Base-by-base conservation (phyloP, 345 rosid genomes). In the Eucalyptus urophylla region DNA sequence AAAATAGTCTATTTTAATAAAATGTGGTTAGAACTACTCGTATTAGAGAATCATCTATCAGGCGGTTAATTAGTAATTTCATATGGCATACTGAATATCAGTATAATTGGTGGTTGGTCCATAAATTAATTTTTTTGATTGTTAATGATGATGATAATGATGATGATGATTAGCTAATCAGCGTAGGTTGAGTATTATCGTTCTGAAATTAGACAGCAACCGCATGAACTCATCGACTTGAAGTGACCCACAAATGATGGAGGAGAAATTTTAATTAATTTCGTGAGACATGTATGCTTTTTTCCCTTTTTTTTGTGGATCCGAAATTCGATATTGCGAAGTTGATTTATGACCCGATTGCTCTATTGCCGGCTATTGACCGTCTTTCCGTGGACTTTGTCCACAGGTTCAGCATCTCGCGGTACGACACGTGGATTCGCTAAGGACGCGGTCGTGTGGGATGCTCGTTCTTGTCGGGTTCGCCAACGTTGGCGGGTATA, bases 251-350 rank as follows among this genome's bases (percentile, higher is more conserved):
- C 81, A 40, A 7, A 27, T n/a, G 37, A 65, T n/a, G 19, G 11
- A 3, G 19, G 14, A 65, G 9, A 65, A n/a, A 65, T 14, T 14
- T 67, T 15, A 67, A 67, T 72, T 37, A 67, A 4, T 67, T 31
- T 67, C 45, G 8, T 19, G 45, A 72, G 81, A 72, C 58, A 1
- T 33, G 40, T 17, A 14, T 19, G 81, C 25, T 33, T 10, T 72
- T 9, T 1, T 0, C 25, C 2, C 0, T 3, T 50, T 50, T 15
- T 16, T 51, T 16, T 7, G 8, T 19, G 58, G 37, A 24, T 22
- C 81, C 27, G 24, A 37, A 21, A 19, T 37, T 37, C 27, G 43
- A 72, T 37, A 3, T 10, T 19, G 45, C 45, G 81, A 72, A 37
- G 45, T 33, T 19, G 81, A 72, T 72, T 37, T 6, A 37, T 19